Evolutionary conservation across 352 stramenopile species (phyloP), one percentile per base, ranked within the genome.

Genomic region (Phytophthora quininea): DNA sequence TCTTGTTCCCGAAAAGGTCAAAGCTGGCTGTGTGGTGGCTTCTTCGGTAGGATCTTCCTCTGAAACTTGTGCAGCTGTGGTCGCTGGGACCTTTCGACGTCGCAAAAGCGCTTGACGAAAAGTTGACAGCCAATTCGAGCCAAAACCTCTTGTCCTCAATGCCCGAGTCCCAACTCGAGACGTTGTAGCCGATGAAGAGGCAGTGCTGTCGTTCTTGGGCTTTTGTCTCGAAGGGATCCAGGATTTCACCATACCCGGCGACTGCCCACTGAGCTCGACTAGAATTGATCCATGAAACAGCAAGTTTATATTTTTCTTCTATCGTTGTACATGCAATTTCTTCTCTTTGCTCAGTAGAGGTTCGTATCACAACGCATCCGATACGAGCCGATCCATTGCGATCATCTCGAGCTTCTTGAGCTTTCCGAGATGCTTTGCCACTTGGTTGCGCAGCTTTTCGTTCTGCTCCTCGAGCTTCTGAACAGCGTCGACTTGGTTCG

Each of bases 381-480:
- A 29, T 33, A 70, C 58, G 42, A 62, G 64, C 0, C 55, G 54
- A 0, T 37, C 64, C 38, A 54, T 58, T 38, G 63, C 62, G 10
- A 67, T 42, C 2, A 64, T 55, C 56, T 77, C 54, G 30, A 80
- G 61, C 7, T 65, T 67, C 37, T 79, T 50, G 33, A 79, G 61
- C 10, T 76, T 43, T 15, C 61, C 58, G 12, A 75, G 43, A 32
- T 64, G 65, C 2, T 49, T 45, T 2, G 69, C 51, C 30, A 86
- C 57, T 57, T 76, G 56, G 6, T 62, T 57, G 48, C 72, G 69
- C 10, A 87, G 63, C 40, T 75, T 80, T 27, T 60, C 38, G 56
- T 87, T 87, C 58, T 89, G 64, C 27, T 77, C 27, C 15, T 73
- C 61, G 2, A 78, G 71, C 45, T 69, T 61, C 3, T 77, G 63